phyloP scores from a whole-genome alignment of 2,329 filamentous ascomycete species.

The Sporothrix pseudoabietina region DNA sequence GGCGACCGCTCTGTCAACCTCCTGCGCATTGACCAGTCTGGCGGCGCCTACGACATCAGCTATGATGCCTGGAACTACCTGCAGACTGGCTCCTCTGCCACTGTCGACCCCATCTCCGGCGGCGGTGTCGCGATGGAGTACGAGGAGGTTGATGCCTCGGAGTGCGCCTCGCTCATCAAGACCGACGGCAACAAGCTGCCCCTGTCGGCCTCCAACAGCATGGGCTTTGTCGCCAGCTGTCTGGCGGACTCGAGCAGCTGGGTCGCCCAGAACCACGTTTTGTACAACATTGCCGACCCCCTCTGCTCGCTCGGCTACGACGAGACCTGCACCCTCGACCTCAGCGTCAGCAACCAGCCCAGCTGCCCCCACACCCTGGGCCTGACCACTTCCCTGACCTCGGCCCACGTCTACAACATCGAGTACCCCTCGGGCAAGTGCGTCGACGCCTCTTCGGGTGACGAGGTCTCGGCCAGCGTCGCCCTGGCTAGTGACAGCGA shows the following conservation, averaged over 20 bases:
- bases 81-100: conserved; percentile 52
- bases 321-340: conserved; percentile 51
- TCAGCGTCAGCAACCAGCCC: conserved; percentile 52
- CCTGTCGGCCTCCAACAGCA: conserved; percentile 59
- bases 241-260: conserved; percentile 49
- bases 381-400: conserved; percentile 42
- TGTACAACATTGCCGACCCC: conserved; percentile 58
- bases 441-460: conserved; percentile 42
- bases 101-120: conserved; percentile 49
- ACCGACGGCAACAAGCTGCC: conserved; percentile 54
- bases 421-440: conserved; percentile 53
- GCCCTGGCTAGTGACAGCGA: conserved; percentile 6
- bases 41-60: conserved; percentile 58
- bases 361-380: conserved; percentile 53
- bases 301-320: conserved; percentile 54
- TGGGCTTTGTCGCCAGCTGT: conserved; percentile 56
- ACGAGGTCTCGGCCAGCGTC: conserved; percentile 30
- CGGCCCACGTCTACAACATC: conserved; percentile 54
- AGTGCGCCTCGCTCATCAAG: conserved; percentile 55
- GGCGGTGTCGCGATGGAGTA: conserved; percentile 56
- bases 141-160: conserved; percentile 50
- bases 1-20: conserved; percentile 57
- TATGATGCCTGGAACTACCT: conserved; percentile 66
- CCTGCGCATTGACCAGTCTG: conserved; percentile 59
- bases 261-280: conserved; percentile 55